Conservation (phyloP, 2,329 filamentous ascomycete genomes). For the Harringtonia lauricola region DNA sequence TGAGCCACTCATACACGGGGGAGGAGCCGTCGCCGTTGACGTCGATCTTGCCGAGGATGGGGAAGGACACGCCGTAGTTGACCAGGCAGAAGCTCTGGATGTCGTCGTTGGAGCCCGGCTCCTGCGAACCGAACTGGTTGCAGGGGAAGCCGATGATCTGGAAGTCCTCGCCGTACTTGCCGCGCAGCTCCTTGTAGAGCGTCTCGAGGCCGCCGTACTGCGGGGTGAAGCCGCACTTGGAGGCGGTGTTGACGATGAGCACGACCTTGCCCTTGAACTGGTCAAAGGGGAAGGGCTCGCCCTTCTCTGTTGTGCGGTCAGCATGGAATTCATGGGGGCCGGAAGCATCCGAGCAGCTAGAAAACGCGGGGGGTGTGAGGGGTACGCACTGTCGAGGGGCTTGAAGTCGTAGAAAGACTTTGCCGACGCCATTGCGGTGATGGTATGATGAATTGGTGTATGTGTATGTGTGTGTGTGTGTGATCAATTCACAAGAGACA, state of each 20-base stretch:
- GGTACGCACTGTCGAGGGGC: conserved; percentile 62
- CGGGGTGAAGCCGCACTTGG: conserved; percentile 97
- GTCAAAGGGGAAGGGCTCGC: conserved; percentile 56
- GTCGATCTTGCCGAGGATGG: conserved; percentile 82
- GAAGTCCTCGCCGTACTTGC: conserved; percentile 65
- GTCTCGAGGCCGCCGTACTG: conserved; percentile 87
- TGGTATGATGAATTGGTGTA: neutral
- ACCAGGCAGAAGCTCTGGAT: conserved; percentile 80
- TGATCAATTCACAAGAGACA: too few relatives aligned
- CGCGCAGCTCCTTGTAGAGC: conserved; percentile 70
- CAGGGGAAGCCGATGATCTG: conserved; percentile 91
- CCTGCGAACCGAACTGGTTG: conserved; percentile 93
- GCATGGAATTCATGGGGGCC: neutral
- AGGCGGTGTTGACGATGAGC: conserved; percentile 93
- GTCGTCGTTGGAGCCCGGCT: conserved; percentile 72
- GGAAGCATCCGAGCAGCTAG: neutral
- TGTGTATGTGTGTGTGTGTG: neutral
- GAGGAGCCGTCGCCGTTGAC: conserved; percentile 80
- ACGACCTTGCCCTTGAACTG: conserved; percentile 85
- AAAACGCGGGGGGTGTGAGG: neutral
- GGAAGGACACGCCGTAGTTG: conserved; percentile 92
- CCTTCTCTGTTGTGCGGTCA: conserved; percentile 46
- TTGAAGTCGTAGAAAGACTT: conserved; percentile 75
- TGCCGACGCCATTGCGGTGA: conserved; percentile 50
- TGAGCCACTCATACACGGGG: conserved; percentile 70